A percentile compares a stretch with the other conserved stretches of the same genome.
Conservation (phyloP, 75 land plant species). For the Isoetes taiwanensis region DNA sequence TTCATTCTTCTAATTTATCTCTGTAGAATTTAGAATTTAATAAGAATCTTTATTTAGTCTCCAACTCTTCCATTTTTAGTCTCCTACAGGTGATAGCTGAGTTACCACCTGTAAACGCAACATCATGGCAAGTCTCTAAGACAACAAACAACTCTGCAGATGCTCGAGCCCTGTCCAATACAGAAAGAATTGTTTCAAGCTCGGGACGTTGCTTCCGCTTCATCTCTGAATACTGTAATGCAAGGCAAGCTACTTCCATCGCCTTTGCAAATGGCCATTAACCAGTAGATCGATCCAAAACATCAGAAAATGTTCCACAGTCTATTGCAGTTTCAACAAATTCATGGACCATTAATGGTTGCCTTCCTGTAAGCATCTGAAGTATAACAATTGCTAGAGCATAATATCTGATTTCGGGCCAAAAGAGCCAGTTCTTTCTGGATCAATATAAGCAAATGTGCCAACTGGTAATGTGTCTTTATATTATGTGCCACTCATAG, state of each 20-base stretch:
- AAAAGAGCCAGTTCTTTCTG: slow-evolving; percentile 1
- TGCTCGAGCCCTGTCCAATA: not conserved
- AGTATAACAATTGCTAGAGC: slow-evolving; percentile 2
- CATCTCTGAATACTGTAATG: slow-evolving; percentile 3
- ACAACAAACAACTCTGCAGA: not conserved
- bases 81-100: no score
- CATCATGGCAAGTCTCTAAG: no score
- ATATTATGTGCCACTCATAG: not conserved
- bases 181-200: not conserved
- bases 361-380: slow-evolving; percentile 1
- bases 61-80: no score
- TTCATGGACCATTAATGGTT: not conserved
- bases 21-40: no score
- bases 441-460: slow-evolving; percentile 6
- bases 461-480: not conserved
- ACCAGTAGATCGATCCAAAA: not conserved
- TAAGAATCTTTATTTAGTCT: no score
- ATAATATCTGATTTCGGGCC: slow-evolving; percentile 6
- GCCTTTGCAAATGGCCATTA: not conserved
- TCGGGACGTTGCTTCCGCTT: not conserved
- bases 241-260: not conserved
- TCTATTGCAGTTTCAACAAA: not conserved
- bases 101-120: no score
- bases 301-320: not conserved
- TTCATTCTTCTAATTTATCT: no score